Conservation (phyloP, 495 filamentous ascomycete species). For the Hypoxylon fragiforme region DNA sequence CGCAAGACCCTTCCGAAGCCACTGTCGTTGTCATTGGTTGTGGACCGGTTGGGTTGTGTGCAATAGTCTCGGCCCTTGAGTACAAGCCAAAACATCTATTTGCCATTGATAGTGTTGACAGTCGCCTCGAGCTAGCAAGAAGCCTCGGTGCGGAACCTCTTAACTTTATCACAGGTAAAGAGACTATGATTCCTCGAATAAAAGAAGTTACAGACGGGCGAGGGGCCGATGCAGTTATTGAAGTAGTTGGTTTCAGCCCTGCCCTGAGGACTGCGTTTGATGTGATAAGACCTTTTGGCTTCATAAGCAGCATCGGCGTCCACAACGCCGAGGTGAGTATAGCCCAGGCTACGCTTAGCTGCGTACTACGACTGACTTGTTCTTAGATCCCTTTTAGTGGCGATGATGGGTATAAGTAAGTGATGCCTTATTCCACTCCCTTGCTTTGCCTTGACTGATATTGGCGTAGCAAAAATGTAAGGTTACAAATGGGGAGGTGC, state of each 20-base stretch:
- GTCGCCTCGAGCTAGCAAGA: slow-evolving; percentile 75
- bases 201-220: slow-evolving; percentile 77
- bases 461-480: slow-evolving; percentile 71
- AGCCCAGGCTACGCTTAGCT: not conserved
- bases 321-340: slow-evolving; percentile 77
- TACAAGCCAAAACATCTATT: slow-evolving; percentile 80
- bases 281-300: slow-evolving; percentile 81
- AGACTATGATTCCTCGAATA: slow-evolving; percentile 69
- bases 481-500: slow-evolving; percentile 91
- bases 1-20: slow-evolving; percentile 65
- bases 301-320: slow-evolving; percentile 87
- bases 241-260: slow-evolving; percentile 85
- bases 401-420: slow-evolving; percentile 73
- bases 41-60: slow-evolving; percentile 87
- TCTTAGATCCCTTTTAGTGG: slow-evolving; percentile 80
- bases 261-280: slow-evolving; percentile 86
- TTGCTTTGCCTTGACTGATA: slow-evolving; percentile 11
- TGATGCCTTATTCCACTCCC: not conserved
- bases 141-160: slow-evolving; percentile 82
- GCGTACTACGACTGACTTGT: slow-evolving; percentile 23
- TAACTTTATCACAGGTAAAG: slow-evolving; percentile 74
- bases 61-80: slow-evolving; percentile 79
- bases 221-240: slow-evolving; percentile 88
- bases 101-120: slow-evolving; percentile 81
- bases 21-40: slow-evolving; percentile 85